A percentile compares a stretch with the other conserved stretches of the same genome.
Evolutionary conservation across 2,329 filamentous ascomycete genomes (phyloP).

Genomic region (Pseudovirgaria hyperparasitica): DNA sequence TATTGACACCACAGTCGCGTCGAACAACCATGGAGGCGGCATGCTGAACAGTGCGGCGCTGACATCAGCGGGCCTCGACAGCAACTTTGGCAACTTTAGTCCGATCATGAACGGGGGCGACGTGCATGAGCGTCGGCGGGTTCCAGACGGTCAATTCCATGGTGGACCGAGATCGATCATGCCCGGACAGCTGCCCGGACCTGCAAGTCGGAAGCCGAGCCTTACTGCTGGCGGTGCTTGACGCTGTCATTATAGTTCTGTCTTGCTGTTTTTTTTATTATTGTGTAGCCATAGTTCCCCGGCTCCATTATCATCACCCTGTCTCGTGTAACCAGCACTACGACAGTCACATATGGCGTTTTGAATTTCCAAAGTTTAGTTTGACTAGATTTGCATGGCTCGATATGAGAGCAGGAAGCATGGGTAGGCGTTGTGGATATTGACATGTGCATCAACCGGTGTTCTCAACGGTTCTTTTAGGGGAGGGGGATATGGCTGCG

Average conservation of each 20-base stretch:
- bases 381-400: too few species aligned
- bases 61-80: constrained; percentile 8
- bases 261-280: background rate
- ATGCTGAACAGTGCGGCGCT: constrained; percentile 18
- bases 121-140: too few species aligned
- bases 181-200: constrained; percentile 23
- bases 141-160: constrained; percentile 6
- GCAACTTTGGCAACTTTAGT: constrained; percentile 12
- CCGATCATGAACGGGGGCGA: constrained; percentile 15
- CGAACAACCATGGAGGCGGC: constrained; percentile 20
- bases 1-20: constrained; percentile 12
- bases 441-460: too few species aligned
- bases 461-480: too few species aligned
- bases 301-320: too few species aligned
- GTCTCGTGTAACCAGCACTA: too few species aligned
- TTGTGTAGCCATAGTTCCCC: too few species aligned
- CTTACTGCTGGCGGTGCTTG: constrained; percentile 1
- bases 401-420: too few species aligned
- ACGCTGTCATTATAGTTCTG: constrained; percentile 1
- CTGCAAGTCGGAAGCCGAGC: constrained; percentile 5
- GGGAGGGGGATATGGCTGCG: too few species aligned
- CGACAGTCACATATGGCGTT: too few species aligned
- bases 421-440: too few species aligned
- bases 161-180: constrained; percentile 21
- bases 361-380: too few species aligned